Evolutionary conservation across 2,329 filamentous ascomycete genomes (phyloP), one percentile per base, ranked within the genome.

Genomic region (Hortaea sp.): DNA sequence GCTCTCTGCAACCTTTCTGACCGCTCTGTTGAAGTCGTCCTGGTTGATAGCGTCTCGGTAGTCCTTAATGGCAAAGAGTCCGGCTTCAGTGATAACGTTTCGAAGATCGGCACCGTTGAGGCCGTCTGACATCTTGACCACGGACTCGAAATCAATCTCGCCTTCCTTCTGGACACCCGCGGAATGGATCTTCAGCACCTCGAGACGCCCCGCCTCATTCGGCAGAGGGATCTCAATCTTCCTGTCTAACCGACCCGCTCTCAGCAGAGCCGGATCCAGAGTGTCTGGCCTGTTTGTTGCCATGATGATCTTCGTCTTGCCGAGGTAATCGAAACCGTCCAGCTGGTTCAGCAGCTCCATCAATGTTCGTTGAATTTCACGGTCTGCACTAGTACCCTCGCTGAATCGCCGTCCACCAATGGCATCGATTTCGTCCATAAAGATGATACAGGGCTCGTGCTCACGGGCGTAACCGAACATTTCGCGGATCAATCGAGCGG

Each of bases 221-320:
- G 92, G 92, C 47, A 98, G 74, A 7, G 90, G 85, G 60, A 98
- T 97, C 69, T 98, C 94, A 59, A 98, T 92, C 78, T 98, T 98
- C 57, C 92, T 79, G 69, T 98, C 94, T 58, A 98, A 75, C 66
- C 92, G 85, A 59, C 90, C 90, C 39, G 90, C 90, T 71, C 90
- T 83, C 46, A 98, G 76, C 59, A 98, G 74, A 1, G 90, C 90
- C 31, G 90, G 90, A 63, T 98, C 90, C 42, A 98, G 79, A 1
- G 90, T 97, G 67, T 97, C 90, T 10, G 90, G 92, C 70, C 92
- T 78, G 75, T 98, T 98, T 49, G 92, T 97, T 34, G 89, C 92
- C 94, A 98, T 98, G 73, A 98, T 98, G 66, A 98, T 98, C 76
- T 98, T 98, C 46, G 92, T 98, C 77, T 98, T 95, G 58, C 94